Evolutionary conservation across 176 grass and related monocot species (phyloP).

Genomic region (Carex cristatella): DNA sequence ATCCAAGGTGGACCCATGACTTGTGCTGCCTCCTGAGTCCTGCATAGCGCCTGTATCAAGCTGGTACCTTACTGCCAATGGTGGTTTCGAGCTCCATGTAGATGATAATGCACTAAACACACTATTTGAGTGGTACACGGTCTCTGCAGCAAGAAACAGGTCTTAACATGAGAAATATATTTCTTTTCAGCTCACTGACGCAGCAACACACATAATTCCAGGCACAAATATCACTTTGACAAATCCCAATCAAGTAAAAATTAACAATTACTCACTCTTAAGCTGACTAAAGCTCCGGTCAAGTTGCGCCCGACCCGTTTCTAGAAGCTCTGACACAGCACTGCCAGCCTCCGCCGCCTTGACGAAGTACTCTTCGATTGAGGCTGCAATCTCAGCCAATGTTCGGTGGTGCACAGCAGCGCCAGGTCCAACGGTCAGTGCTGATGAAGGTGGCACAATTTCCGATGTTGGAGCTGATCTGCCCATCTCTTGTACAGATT

Average conservation of each 20-base stretch:
- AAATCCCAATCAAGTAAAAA: neutral
- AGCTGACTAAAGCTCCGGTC: constrained; percentile 81
- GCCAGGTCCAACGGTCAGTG: constrained; percentile 45
- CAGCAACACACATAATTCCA: neutral
- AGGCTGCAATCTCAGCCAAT: constrained; percentile 65
- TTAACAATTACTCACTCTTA: constrained; percentile 51
- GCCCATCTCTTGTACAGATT: neutral
- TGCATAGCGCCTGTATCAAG: constrained; percentile 54
- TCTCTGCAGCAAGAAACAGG: constrained; percentile 47
- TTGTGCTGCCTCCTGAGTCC: constrained; percentile 58
- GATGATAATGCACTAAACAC: constrained; percentile 74
- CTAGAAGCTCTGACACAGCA: constrained; percentile 64
- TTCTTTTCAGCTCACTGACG: neutral
- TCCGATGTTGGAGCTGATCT: constrained; percentile 40
- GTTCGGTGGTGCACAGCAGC: constrained; percentile 77
- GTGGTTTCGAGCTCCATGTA: constrained; percentile 86
- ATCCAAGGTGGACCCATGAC: constrained; percentile 80
- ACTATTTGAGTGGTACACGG: constrained; percentile 91
- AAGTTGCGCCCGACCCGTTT: constrained; percentile 66
- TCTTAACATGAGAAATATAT: constrained; percentile 7
- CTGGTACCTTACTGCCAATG: constrained; percentile 77
- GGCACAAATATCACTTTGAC: neutral
- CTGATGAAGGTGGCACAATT: constrained; percentile 31
- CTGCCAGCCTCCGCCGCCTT: constrained; percentile 67
- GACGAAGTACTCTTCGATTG: constrained; percentile 85